Conservation (phyloP, 768 basidiomycete genomes). For the Termitomyces sp. region DNA sequence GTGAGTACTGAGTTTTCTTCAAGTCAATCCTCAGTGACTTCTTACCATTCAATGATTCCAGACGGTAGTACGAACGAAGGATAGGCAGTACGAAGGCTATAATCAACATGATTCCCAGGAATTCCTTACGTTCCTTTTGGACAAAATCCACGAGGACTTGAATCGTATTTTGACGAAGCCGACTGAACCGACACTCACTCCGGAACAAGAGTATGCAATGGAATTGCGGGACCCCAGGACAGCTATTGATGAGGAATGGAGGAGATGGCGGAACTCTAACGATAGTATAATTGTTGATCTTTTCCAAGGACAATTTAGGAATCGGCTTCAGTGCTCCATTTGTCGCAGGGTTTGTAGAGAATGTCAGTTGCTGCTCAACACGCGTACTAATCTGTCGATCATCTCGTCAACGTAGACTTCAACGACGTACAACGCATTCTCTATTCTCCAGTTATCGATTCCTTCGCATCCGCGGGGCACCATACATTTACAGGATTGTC, state of each 20-base stretch:
- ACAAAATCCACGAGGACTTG: conserved; percentile 86
- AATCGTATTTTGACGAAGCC: conserved; percentile 79
- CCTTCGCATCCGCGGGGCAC: conserved; percentile 49
- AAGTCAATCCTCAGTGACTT: background rate
- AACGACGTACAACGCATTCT: conserved; percentile 95
- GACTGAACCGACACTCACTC: conserved; percentile 46
- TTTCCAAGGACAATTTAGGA: conserved; percentile 97
- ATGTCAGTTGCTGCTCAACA: conserved; percentile 9
- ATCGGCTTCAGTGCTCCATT: conserved; percentile 81
- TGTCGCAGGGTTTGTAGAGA: conserved; percentile 70
- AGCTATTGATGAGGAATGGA: conserved; percentile 92
- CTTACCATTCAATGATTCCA: background rate
- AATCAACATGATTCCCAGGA: conserved; percentile 99
- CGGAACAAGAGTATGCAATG: conserved; percentile 82
- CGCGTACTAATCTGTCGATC: background rate
- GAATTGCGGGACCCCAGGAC: conserved; percentile 65
- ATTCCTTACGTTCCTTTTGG: conserved; percentile 90
- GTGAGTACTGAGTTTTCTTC: conserved; percentile 55
- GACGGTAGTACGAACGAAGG: background rate
- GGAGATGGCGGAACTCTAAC: conserved; percentile 81
- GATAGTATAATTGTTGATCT: conserved; percentile 94
- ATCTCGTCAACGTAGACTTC: conserved; percentile 64
- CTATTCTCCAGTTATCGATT: conserved; percentile 89
- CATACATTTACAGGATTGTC: conserved; percentile 71
- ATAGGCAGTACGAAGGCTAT: conserved; percentile 67